Conservation (phyloP, 768 basidiomycete species). For the Dentipellis fragilis region DNA sequence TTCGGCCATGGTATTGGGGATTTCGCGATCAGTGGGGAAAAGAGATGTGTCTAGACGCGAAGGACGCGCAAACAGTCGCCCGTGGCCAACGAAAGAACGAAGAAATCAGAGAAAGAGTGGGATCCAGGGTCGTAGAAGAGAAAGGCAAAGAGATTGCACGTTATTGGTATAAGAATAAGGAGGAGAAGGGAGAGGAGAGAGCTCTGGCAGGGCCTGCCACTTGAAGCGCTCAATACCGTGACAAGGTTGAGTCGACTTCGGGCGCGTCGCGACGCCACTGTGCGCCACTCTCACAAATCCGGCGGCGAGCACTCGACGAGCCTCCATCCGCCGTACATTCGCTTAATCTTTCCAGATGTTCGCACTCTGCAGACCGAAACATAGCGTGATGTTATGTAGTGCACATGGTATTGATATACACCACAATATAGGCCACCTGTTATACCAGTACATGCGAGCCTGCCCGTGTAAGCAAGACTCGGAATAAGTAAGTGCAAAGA, state of each 20-base stretch:
- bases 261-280: slow-evolving; percentile 1
- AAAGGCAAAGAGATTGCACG: neutral
- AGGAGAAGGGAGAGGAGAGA: neutral
- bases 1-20: slow-evolving; percentile 5
- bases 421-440: no score
- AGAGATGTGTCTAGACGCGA: neutral
- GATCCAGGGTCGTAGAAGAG: neutral
- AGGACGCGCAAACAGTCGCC: neutral
- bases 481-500: no score
- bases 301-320: neutral
- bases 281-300: slow-evolving; percentile 1
- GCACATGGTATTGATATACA: no score
- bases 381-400: no score
- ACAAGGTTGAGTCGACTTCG: neutral
- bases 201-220: neutral
- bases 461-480: no score
- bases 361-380: no score
- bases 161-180: neutral
- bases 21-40: neutral
- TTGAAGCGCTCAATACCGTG: no score
- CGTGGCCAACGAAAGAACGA: neutral
- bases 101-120: no score
- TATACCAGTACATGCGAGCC: no score
- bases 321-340: no score
- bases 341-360: no score